Evolutionary conservation across 768 basidiomycete genomes (phyloP), one percentile per base, ranked within the genome.

Genomic region (Pseudohyphozyma bogoriensis): DNA sequence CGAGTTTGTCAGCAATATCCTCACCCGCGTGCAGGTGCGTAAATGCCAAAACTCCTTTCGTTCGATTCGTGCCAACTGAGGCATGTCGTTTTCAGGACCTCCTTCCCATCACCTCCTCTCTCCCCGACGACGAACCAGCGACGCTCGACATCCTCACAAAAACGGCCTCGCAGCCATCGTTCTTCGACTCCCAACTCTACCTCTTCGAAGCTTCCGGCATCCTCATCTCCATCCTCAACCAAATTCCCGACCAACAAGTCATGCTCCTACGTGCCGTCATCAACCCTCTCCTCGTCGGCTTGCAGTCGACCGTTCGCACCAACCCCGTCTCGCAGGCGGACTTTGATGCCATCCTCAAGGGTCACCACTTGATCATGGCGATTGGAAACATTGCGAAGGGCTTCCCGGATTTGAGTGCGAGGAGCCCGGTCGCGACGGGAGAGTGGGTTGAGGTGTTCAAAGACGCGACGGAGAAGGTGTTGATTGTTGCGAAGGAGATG

Each of bases 361-460:
- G 90, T 11, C 95, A 97, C 68, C 92, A 97, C 75, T 79, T 85
- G 66, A 85, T 96, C 72, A 86, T 93, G 84, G 91, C 93, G 4
- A 78, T 96, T 26, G 93, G 93, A 16, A 89, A 87, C 68, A 82
- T 96, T 57, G 87, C 91, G 37, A 95, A 95, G 75, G 95, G 95
- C 16, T 97, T 96, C 75, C 95, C 95, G 0, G 89, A 90, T 71
- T 85, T 86, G 69, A 79, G 82, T 2, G 75, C 84, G 1, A 82
- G 83, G 0, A 79, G 81, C 67, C 82, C 81, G 35, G 85, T 84
- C 67, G 78, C 82, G 12, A 76, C 83, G 24, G 86, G 89, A 0
- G 82, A 83, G 1, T 74, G 74, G 71, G 73, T 89, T 56, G 82
- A 84, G 53, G 82, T 89, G 18, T 95, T 97, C 74, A 79, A 81